phyloP scores from a whole-genome alignment of 1,284 basidiomycete species.

The Trametes hirsuta region DNA sequence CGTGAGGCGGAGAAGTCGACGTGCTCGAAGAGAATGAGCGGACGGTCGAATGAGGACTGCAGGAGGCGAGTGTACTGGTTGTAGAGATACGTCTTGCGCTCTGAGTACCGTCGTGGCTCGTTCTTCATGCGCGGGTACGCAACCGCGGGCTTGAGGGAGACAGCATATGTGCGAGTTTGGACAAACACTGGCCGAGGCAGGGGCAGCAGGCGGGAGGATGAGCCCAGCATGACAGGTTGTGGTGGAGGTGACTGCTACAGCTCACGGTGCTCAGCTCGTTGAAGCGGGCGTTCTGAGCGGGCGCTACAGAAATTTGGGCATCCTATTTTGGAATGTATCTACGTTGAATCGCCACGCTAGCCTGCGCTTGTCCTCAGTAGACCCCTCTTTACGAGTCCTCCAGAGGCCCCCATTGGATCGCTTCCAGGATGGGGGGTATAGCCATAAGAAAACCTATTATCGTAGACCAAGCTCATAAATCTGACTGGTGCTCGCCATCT shows the following conservation, averaged over 20 bases:
- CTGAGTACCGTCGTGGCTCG: conserved; percentile 63
- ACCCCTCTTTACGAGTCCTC: not conserved
- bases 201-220: conserved; percentile 17
- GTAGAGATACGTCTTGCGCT: conserved; percentile 77
- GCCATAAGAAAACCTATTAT: too few relatives aligned
- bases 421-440: too few relatives aligned
- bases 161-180: conserved; percentile 41
- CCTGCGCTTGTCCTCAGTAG: not conserved
- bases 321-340: conserved; percentile 1
- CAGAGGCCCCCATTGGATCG: too few relatives aligned
- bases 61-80: conserved; percentile 73
- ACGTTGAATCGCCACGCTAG: not conserved
- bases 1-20: conserved; percentile 67
- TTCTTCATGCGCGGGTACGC: conserved; percentile 51
- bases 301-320: conserved; percentile 14
- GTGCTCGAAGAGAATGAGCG: conserved; percentile 73
- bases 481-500: too few relatives aligned
- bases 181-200: conserved; percentile 14
- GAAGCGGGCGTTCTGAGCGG: not conserved
- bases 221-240: conserved; percentile 15
- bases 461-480: too few relatives aligned
- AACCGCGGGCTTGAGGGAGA: conserved; percentile 60
- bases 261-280: not conserved
- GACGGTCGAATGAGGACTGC: conserved; percentile 51
- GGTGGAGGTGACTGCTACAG: not conserved